phyloP scores from a whole-genome alignment of 2,329 filamentous ascomycete genomes.

The Ophiostoma quercus region DNA sequence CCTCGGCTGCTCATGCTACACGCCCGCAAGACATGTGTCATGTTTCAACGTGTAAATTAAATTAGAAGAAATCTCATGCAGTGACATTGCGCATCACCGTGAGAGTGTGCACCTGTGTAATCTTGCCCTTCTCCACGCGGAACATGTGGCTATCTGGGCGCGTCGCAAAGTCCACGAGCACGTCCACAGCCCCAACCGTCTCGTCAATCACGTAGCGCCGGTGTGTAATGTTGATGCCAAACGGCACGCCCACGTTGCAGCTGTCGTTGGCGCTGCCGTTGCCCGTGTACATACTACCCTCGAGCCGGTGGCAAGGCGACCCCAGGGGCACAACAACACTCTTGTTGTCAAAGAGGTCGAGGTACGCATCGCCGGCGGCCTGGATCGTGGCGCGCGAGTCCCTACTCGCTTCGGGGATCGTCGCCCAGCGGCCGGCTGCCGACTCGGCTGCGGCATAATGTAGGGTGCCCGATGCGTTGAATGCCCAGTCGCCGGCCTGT shows the following conservation, averaged over 20 bases:
- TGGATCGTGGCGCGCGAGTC: too few relatives aligned
- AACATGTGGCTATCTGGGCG: constrained; percentile 35
- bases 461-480: constrained; percentile 36
- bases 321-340: too few relatives aligned
- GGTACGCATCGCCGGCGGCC: too few relatives aligned
- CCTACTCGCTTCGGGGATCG: constrained; percentile 30
- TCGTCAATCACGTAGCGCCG: constrained; percentile 28
- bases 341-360: too few relatives aligned
- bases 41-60: background rate
- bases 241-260: background rate
- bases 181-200: constrained; percentile 30
- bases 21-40: constrained; percentile 11
- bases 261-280: background rate
- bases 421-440: constrained; percentile 29
- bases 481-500: constrained; percentile 35
- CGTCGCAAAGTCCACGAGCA: constrained; percentile 32
- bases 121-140: constrained; percentile 33
- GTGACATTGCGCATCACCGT: constrained; percentile 29
- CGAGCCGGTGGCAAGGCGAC: too few relatives aligned
- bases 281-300: too few relatives aligned
- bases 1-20: constrained; percentile 14
- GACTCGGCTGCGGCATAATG: constrained; percentile 33
- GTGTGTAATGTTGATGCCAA: background rate
- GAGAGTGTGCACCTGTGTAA: constrained; percentile 35
- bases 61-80: background rate